A percentile compares a stretch with the other conserved stretches of the same genome.
Evolutionary conservation across 2,329 filamentous ascomycete genomes (phyloP).

Genomic region (Aureobasidium sp.): DNA sequence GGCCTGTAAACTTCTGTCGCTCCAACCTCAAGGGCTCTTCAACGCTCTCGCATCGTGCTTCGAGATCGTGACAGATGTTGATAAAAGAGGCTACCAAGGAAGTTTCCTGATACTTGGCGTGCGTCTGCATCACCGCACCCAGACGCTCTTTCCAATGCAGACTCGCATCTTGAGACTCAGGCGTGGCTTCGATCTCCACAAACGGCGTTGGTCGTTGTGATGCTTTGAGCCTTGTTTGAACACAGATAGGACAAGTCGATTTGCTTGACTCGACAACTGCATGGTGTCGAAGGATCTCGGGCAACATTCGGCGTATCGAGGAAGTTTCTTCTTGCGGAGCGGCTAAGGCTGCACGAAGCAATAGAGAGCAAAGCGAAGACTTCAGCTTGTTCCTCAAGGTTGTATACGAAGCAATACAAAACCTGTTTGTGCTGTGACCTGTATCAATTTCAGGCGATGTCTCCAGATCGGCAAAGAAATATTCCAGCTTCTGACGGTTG

Average conservation of each 20-base stretch:
- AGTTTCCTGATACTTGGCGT: conserved; percentile 37
- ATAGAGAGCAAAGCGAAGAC: conserved; percentile 10
- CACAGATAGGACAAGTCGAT: background rate
- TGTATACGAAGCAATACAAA: background rate
- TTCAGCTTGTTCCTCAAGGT: background rate
- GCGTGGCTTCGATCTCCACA: conserved; percentile 31
- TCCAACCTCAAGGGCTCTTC: conserved; percentile 46
- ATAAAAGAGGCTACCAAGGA: conserved; percentile 40
- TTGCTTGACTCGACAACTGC: conserved; percentile 12
- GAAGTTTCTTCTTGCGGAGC: conserved; percentile 10
- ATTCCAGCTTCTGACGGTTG: background rate
- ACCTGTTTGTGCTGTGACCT: background rate
- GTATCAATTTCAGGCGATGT: background rate
- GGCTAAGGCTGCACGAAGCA: conserved; percentile 8
- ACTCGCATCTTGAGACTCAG: conserved; percentile 23
- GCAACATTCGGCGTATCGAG: background rate
- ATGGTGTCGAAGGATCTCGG: conserved; percentile 11
- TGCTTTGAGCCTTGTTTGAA: background rate
- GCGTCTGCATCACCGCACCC: conserved; percentile 33
- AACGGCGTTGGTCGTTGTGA: conserved; percentile 16
- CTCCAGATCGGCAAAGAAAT: background rate
- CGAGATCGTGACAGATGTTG: conserved; percentile 47
- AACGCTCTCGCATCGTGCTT: conserved; percentile 45
- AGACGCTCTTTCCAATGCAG: conserved; percentile 44
- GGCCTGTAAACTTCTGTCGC: conserved; percentile 25